A percentile compares a stretch with the other conserved stretches of the same genome.
phyloP scores from a whole-genome alignment of 345 rosid species.

The Pistacia vera region DNA sequence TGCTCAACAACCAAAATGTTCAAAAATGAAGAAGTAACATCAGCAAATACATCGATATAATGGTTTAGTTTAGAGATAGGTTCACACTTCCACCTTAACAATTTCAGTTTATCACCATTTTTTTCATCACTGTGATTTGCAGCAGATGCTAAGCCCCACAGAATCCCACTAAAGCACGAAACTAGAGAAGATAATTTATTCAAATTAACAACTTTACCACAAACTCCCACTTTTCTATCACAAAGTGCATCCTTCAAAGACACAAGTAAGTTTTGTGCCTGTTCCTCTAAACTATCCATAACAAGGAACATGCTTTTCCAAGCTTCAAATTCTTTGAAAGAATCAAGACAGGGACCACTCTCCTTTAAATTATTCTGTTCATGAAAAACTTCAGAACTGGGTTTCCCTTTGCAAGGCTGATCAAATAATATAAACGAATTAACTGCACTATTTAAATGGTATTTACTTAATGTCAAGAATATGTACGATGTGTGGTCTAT shows the following conservation, averaged over 20 bases:
- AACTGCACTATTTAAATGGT: slow-evolving; percentile 40
- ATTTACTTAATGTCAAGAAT: slow-evolving; percentile 51
- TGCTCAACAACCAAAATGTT: slow-evolving; percentile 39
- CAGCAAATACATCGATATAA: slow-evolving; percentile 41
- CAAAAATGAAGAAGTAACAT: slow-evolving; percentile 42
- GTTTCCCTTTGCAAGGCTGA: slow-evolving; percentile 29
- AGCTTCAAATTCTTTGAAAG: slow-evolving; percentile 35
- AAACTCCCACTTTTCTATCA: slow-evolving; percentile 31
- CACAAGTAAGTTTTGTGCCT: slow-evolving; percentile 45
- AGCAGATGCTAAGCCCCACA: slow-evolving; percentile 86
- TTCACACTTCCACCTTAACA: slow-evolving; percentile 38
- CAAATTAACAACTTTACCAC: slow-evolving; percentile 35
- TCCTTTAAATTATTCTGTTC: slow-evolving; percentile 23
- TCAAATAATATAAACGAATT: slow-evolving; percentile 14
- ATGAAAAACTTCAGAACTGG: slow-evolving; percentile 24
- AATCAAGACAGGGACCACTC: slow-evolving; percentile 27
- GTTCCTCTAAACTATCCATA: slow-evolving; percentile 60
- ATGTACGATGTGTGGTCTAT: slow-evolving; percentile 82
- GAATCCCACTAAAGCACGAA: slow-evolving; percentile 73
- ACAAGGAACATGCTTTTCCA: slow-evolving; percentile 42
- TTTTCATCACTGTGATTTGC: slow-evolving; percentile 37
- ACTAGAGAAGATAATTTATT: slow-evolving; percentile 48
- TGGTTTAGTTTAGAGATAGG: slow-evolving; percentile 40
- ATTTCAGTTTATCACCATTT: slow-evolving; percentile 40
- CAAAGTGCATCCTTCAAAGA: slow-evolving; percentile 40